Conservation (phyloP, 2,329 filamentous ascomycete genomes). For the Aspergillus floridensis region DNA sequence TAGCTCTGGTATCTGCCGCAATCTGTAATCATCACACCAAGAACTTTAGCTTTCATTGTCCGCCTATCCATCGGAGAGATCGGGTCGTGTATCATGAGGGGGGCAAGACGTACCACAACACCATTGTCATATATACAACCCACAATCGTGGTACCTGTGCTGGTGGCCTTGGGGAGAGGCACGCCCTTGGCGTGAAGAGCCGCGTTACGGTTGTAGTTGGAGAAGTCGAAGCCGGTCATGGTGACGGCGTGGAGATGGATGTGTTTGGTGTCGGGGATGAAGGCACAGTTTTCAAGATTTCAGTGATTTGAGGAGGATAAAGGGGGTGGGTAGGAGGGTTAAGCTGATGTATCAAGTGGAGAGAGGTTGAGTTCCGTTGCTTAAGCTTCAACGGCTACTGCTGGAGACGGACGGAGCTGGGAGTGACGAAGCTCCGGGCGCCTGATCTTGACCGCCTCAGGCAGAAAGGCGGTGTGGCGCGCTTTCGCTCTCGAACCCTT, state of each 20-base stretch:
- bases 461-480: conserved; percentile 7
- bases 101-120: conserved; percentile 69
- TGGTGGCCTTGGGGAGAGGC: conserved; percentile 93
- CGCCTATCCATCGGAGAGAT: not conserved
- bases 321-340: not conserved
- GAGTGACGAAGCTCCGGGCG: conserved; percentile 46
- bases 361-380: not conserved
- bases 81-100: not conserved
- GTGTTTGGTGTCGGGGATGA: conserved; percentile 22
- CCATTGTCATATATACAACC: conserved; percentile 95
- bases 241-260: conserved; percentile 36
- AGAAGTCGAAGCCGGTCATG: conserved; percentile 99
- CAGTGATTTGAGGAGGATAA: not conserved
- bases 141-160: conserved; percentile 97
- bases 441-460: conserved; percentile 31
- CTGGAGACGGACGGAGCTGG: conserved; percentile 24
- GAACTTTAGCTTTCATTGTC: not conserved
- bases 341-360: not conserved
- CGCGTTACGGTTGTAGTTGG: conserved; percentile 98
- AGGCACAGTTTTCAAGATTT: not conserved
- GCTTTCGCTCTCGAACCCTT: not conserved
- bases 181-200: conserved; percentile 92
- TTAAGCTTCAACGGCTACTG: not conserved
- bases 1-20: conserved; percentile 96
- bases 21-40: conserved; percentile 56